phyloP scores from a whole-genome alignment of 805 yeast species.

The Ogataea chonburiensis region DNA sequence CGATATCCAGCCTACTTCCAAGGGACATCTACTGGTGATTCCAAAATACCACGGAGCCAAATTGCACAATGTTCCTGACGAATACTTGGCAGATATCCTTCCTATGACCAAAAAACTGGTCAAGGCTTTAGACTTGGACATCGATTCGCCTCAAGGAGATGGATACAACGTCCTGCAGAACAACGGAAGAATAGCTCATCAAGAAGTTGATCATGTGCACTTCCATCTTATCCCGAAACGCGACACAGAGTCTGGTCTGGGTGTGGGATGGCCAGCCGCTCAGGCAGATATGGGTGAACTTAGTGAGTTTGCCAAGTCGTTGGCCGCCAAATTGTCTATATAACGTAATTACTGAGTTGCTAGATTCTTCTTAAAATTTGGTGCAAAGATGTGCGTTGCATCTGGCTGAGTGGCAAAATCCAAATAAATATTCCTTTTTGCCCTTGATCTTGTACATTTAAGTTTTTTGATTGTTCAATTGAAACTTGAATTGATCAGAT shows the following conservation, averaged over 20 bases:
- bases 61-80: constrained; percentile 91
- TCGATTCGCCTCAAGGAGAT: constrained; percentile 59
- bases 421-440: constrained; percentile 8
- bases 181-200: constrained; percentile 95
- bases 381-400: constrained; percentile 7
- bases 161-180: constrained; percentile 91
- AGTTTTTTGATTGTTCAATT: constrained; percentile 10
- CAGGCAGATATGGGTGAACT: constrained; percentile 72
- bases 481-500: constrained; percentile 8
- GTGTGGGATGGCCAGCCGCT: constrained; percentile 93
- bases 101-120: constrained; percentile 89
- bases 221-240: constrained; percentile 94
- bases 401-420: constrained; percentile 9
- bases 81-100: constrained; percentile 76
- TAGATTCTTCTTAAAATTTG: constrained; percentile 1
- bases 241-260: constrained; percentile 68
- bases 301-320: constrained; percentile 61
- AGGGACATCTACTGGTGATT: constrained; percentile 85
- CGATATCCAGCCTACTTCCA: constrained; percentile 89
- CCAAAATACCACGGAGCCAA: constrained; percentile 95
- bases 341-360: constrained; percentile 28
- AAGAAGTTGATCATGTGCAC: constrained; percentile 93
- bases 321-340: constrained; percentile 41
- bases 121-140: constrained; percentile 61
- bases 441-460: constrained; percentile 12